These are phyloP conservation scores for Sporothrix brasiliensis DNA, from an alignment of 2,329 filamentous ascomycete species.

Conservation along the genomic window DNA sequence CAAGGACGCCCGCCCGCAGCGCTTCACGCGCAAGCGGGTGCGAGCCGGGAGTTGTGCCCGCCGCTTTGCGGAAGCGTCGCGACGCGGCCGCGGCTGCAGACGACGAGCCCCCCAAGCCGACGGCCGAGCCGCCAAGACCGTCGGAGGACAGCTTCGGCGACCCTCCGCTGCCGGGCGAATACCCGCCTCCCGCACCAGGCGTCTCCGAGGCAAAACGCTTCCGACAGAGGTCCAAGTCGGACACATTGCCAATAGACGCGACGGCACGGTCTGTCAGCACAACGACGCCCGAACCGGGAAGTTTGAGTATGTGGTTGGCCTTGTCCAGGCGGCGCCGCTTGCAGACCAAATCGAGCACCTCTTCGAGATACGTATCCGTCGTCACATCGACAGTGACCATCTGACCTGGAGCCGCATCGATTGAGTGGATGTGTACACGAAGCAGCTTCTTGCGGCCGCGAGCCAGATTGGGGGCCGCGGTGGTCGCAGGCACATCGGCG, in stretches of 20 bases:
- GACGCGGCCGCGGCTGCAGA: constrained; percentile 13
- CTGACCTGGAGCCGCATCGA: constrained; percentile 71
- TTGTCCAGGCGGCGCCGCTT: constrained; percentile 78
- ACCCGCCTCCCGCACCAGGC: constrained; percentile 14
- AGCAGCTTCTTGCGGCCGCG: constrained; percentile 71
- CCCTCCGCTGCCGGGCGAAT: constrained; percentile 49
- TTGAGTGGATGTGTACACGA: constrained; percentile 70
- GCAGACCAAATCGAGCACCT: constrained; percentile 78
- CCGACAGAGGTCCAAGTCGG: constrained; percentile 74
- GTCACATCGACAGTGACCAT: constrained; percentile 75
- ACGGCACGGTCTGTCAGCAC: constrained; percentile 77
- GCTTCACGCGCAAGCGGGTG: constrained; percentile 70
- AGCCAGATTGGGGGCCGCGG: constrained; percentile 48
- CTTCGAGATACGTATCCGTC: constrained; percentile 79
- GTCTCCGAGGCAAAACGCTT: constrained; percentile 76
- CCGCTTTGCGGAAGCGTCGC: constrained; percentile 34
- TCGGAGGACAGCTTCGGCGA: constrained; percentile 67
- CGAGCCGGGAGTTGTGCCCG: constrained; percentile 51
- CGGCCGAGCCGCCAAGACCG: constrained; percentile 49
- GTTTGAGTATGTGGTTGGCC: constrained; percentile 75
- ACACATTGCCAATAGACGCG: constrained; percentile 73
- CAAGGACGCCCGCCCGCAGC: background rate
- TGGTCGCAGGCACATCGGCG: constrained; percentile 60
- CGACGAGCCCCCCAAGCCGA: constrained; percentile 48
- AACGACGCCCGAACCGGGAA: constrained; percentile 72